These are phyloP conservation scores for Desmodesmus armatus DNA, from an alignment of 139 green algal species.

Conservation along the genomic window DNA sequence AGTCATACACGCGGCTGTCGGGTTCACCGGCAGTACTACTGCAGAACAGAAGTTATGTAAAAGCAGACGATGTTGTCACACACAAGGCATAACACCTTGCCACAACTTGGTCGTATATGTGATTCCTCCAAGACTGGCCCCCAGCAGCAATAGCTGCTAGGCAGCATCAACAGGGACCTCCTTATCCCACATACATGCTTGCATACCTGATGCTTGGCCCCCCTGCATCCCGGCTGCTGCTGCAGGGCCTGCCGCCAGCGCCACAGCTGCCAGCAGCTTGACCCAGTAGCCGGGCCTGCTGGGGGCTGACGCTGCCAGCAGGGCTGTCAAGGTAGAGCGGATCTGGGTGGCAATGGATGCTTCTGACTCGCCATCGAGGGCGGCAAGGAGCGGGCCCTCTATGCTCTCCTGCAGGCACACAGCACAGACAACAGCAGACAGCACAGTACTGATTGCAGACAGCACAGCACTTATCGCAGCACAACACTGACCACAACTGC, in stretches of 20 bases:
- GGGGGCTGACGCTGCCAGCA: constrained; percentile 65
- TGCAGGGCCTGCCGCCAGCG: constrained; percentile 55
- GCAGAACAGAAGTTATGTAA: too few species aligned
- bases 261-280: constrained; percentile 66
- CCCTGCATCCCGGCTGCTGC: too few species aligned
- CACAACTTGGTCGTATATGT: background rate
- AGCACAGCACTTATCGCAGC: too few species aligned
- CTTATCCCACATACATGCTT: too few species aligned
- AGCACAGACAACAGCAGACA: too few species aligned
- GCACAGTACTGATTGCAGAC: too few species aligned
- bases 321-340: constrained; percentile 63
- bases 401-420: constrained; percentile 65
- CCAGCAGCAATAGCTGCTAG: too few species aligned
- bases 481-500: too few species aligned
- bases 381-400: constrained; percentile 82
- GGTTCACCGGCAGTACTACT: too few species aligned
- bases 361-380: constrained; percentile 85
- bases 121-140: background rate
- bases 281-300: constrained; percentile 73
- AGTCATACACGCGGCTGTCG: too few species aligned
- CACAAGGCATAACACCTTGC: too few species aligned
- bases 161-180: background rate
- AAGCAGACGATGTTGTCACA: too few species aligned
- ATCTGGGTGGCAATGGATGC: constrained; percentile 63
- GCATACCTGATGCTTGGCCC: background rate